These are phyloP conservation scores for Purpureocillium takamizusanense DNA, from an alignment of 2,329 filamentous ascomycete genomes.

Conservation along the genomic window DNA sequence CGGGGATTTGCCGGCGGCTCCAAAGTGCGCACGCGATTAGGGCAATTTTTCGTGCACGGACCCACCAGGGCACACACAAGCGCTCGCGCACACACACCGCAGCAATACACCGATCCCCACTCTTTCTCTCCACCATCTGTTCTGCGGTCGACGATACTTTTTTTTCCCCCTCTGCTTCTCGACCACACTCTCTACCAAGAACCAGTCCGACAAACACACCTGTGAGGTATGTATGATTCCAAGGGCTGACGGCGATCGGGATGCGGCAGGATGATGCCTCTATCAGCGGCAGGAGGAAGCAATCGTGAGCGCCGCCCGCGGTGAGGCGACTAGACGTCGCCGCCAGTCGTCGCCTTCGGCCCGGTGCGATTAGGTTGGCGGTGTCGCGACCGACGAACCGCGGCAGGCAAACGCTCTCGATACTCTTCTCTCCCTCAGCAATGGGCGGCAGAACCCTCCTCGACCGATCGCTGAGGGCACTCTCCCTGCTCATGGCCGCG, in stretches of 20 bases:
- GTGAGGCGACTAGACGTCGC: slow-evolving; percentile 11
- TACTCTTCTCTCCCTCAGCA: slow-evolving; percentile 57
- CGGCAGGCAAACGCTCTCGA: slow-evolving; percentile 24
- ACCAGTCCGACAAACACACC: background rate
- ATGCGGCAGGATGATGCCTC: slow-evolving; percentile 31
- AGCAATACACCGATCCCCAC: background rate
- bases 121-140: slow-evolving; percentile 8
- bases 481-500: slow-evolving; percentile 57
- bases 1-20: slow-evolving; percentile 25
- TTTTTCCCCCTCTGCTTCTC: too few species aligned
- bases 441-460: slow-evolving; percentile 64
- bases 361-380: slow-evolving; percentile 1
- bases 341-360: background rate
- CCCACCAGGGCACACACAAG: slow-evolving; percentile 30
- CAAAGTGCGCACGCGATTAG: slow-evolving; percentile 27
- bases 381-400: background rate
- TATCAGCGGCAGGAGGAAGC: slow-evolving; percentile 50
- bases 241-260: slow-evolving; percentile 19
- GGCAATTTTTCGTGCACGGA: slow-evolving; percentile 34
- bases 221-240: slow-evolving; percentile 34
- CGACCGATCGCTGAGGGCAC: slow-evolving; percentile 49
- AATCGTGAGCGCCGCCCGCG: slow-evolving; percentile 37
- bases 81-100: background rate
- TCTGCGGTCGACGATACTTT: background rate
- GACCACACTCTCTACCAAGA: background rate